These are phyloP conservation scores for Dioscorea cayenensis DNA, from an alignment of 116 monocot species.

Conservation along the genomic window DNA sequence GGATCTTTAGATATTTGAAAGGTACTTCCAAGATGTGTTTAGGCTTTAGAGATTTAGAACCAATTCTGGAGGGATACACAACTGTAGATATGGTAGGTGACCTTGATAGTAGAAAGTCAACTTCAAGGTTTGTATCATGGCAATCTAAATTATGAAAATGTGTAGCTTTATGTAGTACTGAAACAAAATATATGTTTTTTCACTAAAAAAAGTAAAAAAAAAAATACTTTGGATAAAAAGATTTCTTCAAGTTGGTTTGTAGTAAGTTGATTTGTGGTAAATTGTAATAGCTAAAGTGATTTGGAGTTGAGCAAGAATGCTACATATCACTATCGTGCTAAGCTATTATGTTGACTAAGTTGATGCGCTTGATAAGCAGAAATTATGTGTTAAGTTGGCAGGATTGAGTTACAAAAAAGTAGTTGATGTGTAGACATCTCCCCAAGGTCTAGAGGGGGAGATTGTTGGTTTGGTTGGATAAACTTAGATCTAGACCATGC, in stretches of 20 bases:
- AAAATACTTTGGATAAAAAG: neutral
- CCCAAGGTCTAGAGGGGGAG: no score
- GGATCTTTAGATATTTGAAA: neutral
- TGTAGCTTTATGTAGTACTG: neutral
- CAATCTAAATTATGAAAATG: neutral
- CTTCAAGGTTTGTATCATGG: neutral
- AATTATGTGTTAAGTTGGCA: no score
- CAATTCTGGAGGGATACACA: no score
- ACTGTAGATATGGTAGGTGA: neutral
- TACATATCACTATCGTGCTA: neutral
- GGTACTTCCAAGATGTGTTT: neutral
- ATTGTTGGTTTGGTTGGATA: no score
- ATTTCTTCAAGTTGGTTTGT: neutral
- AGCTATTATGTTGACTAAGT: neutral
- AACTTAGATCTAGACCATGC: no score
- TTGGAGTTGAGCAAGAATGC: neutral
- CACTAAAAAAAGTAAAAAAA: no score
- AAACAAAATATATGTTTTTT: no score
- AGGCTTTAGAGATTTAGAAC: neutral
- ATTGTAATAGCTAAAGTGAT: neutral
- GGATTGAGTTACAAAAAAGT: no score
- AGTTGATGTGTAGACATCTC: no score
- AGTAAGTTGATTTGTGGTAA: neutral
- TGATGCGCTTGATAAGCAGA: no score
- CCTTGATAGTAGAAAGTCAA: neutral